Evolutionary conservation across 164 flowering plant genomes (phyloP).

Genomic region (Stephania yunnanensis): DNA sequence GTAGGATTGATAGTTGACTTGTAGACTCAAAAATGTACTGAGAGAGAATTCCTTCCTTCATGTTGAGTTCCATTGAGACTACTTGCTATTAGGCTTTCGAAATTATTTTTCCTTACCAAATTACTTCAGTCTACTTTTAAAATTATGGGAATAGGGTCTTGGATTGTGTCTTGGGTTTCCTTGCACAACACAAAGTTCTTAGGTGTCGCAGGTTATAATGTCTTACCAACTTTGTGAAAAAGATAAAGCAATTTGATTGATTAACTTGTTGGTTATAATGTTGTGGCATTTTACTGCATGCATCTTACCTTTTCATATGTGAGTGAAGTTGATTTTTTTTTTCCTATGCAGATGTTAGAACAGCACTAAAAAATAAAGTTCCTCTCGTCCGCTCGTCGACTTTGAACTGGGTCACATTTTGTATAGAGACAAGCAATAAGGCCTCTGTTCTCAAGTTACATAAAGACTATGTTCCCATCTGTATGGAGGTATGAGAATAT

Average conservation of each 20-base stretch:
- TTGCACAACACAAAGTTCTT: too few relatives aligned
- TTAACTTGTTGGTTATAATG: neutral
- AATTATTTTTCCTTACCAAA: too few relatives aligned
- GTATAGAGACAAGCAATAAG: slow-evolving; percentile 87
- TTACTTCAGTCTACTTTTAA: too few relatives aligned
- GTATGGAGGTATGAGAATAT: slow-evolving; percentile 84
- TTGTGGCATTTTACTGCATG: neutral
- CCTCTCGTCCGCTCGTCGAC: slow-evolving; percentile 96
- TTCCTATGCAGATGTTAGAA: slow-evolving; percentile 64
- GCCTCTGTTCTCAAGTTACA: slow-evolving; percentile 83
- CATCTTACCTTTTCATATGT: neutral
- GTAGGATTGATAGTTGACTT: too few relatives aligned
- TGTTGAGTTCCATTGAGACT: too few relatives aligned
- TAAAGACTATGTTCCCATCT: slow-evolving; percentile 93
- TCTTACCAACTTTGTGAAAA: too few relatives aligned
- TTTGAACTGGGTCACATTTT: slow-evolving; percentile 88
- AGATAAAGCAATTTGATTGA: neutral
- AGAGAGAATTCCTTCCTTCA: too few relatives aligned
- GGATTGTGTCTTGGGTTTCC: too few relatives aligned
- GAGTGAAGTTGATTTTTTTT: neutral
- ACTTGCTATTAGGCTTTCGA: too few relatives aligned
- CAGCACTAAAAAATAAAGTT: slow-evolving; percentile 88
- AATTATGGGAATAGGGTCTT: too few relatives aligned
- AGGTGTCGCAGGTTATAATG: neutral
- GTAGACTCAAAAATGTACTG: too few relatives aligned